Evolutionary conservation across 805 yeast species (phyloP).

Genomic region (Candida loeiensis): DNA sequence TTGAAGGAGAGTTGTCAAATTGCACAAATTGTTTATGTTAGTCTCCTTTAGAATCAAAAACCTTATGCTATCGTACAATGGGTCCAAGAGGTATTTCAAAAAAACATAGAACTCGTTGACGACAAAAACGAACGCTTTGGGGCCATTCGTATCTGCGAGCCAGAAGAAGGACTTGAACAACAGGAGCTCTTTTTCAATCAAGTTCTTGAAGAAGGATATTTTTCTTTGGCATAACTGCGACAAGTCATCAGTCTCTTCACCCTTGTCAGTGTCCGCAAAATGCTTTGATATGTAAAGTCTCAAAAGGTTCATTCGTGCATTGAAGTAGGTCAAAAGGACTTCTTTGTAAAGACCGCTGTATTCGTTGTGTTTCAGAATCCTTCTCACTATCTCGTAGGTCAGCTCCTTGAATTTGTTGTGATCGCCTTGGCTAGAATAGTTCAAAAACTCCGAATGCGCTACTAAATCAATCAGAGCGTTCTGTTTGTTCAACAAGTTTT

Average conservation of each 20-base stretch:
- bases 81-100: slow-evolving; percentile 66
- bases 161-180: slow-evolving; percentile 56
- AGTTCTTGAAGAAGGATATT: slow-evolving; percentile 55
- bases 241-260: slow-evolving; percentile 21
- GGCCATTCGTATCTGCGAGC: slow-evolving; percentile 8
- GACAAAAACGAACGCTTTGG: slow-evolving; percentile 8
- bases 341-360: slow-evolving; percentile 67
- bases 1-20: slow-evolving; percentile 65
- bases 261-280: background rate
- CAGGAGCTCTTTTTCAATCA: slow-evolving; percentile 58
- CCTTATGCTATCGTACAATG: slow-evolving; percentile 69
- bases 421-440: slow-evolving; percentile 20
- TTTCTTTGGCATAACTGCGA: slow-evolving; percentile 62
- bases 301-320: slow-evolving; percentile 50
- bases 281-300: slow-evolving; percentile 35
- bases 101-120: slow-evolving; percentile 47
- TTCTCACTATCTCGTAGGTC: slow-evolving; percentile 31
- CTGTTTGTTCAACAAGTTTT: slow-evolving; percentile 11
- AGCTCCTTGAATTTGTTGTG: slow-evolving; percentile 28
- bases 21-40: slow-evolving; percentile 67
- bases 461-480: slow-evolving; percentile 58
- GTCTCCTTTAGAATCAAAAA: slow-evolving; percentile 66
- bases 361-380: slow-evolving; percentile 44
- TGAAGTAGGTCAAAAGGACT: slow-evolving; percentile 60
- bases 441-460: slow-evolving; percentile 58